Evolutionary conservation across 371 early-diverging fungal species (phyloP).

Genomic region (Apophysomyces elegans): DNA sequence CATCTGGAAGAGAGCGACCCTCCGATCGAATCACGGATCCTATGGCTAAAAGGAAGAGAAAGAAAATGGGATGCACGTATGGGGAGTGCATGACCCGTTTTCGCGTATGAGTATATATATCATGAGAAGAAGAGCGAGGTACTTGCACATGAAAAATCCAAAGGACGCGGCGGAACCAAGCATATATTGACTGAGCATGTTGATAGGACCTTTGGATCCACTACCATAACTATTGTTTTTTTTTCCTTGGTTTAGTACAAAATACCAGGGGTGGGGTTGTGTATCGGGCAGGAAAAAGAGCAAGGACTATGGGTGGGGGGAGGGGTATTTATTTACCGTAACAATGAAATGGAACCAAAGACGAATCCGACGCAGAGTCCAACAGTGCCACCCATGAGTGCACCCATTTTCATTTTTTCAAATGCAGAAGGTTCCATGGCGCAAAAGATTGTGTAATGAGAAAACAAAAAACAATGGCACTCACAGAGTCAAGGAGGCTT

Average conservation of each 20-base stretch:
- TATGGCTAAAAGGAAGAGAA: slow-evolving; percentile 64
- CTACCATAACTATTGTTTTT: slow-evolving; percentile 40
- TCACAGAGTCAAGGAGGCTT: not conserved
- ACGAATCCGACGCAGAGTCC: slow-evolving; percentile 84
- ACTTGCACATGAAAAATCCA: slow-evolving; percentile 60
- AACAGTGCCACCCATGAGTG: slow-evolving; percentile 84
- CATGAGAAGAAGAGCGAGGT: not conserved
- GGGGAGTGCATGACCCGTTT: not conserved
- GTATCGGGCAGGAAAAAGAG: too few species aligned
- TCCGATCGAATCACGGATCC: slow-evolving; percentile 81
- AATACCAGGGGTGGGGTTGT: too few species aligned
- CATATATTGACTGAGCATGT: slow-evolving; percentile 56
- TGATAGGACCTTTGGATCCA: slow-evolving; percentile 46
- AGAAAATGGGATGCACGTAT: not conserved
- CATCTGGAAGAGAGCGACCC: slow-evolving; percentile 30
- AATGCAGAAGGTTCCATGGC: slow-evolving; percentile 64
- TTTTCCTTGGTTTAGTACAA: not conserved
- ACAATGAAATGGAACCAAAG: slow-evolving; percentile 71
- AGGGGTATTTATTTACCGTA: slow-evolving; percentile 53
- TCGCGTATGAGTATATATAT: not conserved
- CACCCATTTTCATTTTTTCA: slow-evolving; percentile 82
- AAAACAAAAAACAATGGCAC: not conserved
- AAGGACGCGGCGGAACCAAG: slow-evolving; percentile 58
- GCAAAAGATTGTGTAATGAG: not conserved
- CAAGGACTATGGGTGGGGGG: not conserved